Evolutionary conservation across 2,329 filamentous ascomycete genomes (phyloP).

Genomic region (Fusarium annulatum): DNA sequence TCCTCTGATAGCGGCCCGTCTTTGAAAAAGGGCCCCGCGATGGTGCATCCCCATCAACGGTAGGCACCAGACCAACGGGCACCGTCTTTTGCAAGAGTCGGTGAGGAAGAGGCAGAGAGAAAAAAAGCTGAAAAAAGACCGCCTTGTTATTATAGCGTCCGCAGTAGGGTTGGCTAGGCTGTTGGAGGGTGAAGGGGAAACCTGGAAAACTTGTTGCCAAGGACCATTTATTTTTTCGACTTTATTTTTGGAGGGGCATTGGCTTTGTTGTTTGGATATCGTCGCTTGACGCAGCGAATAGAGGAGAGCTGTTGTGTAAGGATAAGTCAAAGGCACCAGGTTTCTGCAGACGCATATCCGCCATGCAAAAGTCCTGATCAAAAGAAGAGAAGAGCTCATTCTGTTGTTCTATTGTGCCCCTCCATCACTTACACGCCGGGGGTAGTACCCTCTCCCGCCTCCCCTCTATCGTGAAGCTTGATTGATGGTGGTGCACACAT

Average conservation of each 20-base stretch:
- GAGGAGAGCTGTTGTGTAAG: slow-evolving; percentile 31
- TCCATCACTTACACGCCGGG: slow-evolving; percentile 38
- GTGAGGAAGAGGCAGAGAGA: slow-evolving; percentile 28
- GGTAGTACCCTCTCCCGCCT: slow-evolving; percentile 10
- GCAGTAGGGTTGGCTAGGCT: slow-evolving; percentile 26
- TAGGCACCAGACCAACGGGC: slow-evolving; percentile 39
- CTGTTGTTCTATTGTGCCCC: slow-evolving; percentile 24
- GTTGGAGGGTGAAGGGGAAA: slow-evolving; percentile 39
- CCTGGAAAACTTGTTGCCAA: slow-evolving; percentile 30
- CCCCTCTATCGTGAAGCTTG: slow-evolving; percentile 27
- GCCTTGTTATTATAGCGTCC: slow-evolving; percentile 35
- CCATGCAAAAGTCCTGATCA: slow-evolving; percentile 24
- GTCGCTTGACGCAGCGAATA: slow-evolving; percentile 40
- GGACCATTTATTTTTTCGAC: slow-evolving; percentile 39
- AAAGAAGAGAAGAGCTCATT: slow-evolving; percentile 22
- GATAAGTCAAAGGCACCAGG: slow-evolving; percentile 30
- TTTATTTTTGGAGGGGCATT: slow-evolving; percentile 34
- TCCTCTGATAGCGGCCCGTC: slow-evolving; percentile 28
- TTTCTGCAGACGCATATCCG: slow-evolving; percentile 23
- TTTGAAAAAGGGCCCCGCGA: slow-evolving; percentile 33
- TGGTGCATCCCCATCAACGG: slow-evolving; percentile 28
- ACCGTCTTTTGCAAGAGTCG: slow-evolving; percentile 42
- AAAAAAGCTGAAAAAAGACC: neutral
- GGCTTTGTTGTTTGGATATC: slow-evolving; percentile 28
- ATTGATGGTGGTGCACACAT: slow-evolving; percentile 30